Conservation (phyloP, 208 protist species). For the Acanthamoeba lenticulata region DNA sequence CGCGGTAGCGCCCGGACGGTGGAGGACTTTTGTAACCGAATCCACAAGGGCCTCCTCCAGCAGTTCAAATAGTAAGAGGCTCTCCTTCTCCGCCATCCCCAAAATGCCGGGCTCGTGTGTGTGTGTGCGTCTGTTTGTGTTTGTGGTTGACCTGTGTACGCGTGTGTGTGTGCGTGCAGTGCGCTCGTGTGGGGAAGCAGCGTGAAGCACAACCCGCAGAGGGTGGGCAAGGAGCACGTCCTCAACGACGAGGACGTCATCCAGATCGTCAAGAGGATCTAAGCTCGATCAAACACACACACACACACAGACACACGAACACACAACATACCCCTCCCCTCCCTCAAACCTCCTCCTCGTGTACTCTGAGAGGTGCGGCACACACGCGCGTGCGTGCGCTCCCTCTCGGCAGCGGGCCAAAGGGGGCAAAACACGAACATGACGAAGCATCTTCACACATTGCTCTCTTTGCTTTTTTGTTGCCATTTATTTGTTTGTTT, state of each 20-base stretch:
- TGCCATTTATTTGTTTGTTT: too few species aligned
- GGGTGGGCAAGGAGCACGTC: conserved; percentile 96
- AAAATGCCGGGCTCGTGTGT: not conserved
- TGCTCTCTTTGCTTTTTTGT: too few species aligned
- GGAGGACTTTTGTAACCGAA: conserved; percentile 96
- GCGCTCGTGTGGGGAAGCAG: conserved; percentile 98
- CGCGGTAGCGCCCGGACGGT: conserved; percentile 91
- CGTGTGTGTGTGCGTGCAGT: conserved; percentile 78
- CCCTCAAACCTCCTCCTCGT: too few species aligned
- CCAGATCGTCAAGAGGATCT: conserved; percentile 96
- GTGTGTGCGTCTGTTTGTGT: not conserved
- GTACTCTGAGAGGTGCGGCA: too few species aligned
- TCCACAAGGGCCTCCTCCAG: conserved; percentile 97
- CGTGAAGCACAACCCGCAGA: conserved; percentile 98
- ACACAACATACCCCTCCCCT: too few species aligned
- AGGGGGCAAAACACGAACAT: too few species aligned
- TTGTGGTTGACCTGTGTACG: not conserved
- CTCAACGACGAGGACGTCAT: conserved; percentile 99
- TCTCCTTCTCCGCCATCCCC: not conserved
- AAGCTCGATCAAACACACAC: too few species aligned
- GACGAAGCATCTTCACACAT: too few species aligned
- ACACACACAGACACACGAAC: too few species aligned
- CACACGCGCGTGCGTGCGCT: too few species aligned
- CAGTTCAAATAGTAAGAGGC: conserved; percentile 96
- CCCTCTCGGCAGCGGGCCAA: too few species aligned